Base-by-base conservation (phyloP, 2,329 filamentous ascomycete species). In the Erysiphe neolycopersici region DNA sequence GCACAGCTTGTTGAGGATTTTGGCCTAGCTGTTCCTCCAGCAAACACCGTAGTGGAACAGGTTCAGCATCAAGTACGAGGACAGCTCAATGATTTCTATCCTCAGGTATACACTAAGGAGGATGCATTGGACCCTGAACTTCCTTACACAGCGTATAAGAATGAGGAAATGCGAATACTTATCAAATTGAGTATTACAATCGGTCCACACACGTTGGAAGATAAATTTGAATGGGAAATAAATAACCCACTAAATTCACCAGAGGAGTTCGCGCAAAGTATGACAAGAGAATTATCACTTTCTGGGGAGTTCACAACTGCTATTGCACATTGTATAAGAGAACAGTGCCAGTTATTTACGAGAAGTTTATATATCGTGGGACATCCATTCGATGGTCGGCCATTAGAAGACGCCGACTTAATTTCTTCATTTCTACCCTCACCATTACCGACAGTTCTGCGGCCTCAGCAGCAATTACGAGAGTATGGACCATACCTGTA, bases 171-270 rank as follows among this genome's bases (percentile, higher is more conserved):
- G 87, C 79, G 89, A 42, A 80, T 98, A 51, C 64, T 92, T 38
- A 74, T 98, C 60, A 95, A 94, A 60, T 68, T 98, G 42, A 94
- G 95, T 60, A 93, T 98, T 55, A 95, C 89, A 6, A 94, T 98
- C 55, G 89, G 87, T 36, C 79, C 82, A 49, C 82, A 92, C 56
- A 95, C 85, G 0, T 66, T 98, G 22, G 78, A 94, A 32, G 89
- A 98, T 55, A 89, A 95, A 58, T 95, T 98, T 48, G 89, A 98
- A 60, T 98, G 89, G 89, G 89, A 98, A 53, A 84, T 95, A 57
- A 95, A 95, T 61, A 91, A 93, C 58, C 79, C 85, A 0, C 64
- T 78, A 44, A 98, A 98, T 59, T 91, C 80, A 0, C 84, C 89
- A 2, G 89, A 98, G 61, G 83, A 92, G 46, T 98, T 98, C 58